Evolutionary conservation across 306 rosid species (phyloP), one percentile per base, ranked within the genome.

Genomic region (Leucaena leucocephala): DNA sequence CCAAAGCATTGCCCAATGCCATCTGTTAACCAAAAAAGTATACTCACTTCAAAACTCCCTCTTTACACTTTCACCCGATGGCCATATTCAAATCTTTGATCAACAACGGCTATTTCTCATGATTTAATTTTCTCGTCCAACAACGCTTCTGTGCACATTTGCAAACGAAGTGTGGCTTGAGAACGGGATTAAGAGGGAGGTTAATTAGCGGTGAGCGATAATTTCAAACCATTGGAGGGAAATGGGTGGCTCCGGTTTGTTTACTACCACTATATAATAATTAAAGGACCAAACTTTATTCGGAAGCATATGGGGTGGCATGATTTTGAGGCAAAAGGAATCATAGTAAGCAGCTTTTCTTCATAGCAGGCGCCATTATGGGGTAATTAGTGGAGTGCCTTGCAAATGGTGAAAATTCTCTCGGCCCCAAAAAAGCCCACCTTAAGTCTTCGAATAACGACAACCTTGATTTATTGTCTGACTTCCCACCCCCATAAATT

Each of bases 291-390:
- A 19, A 62, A 46, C 90, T 93, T 88, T 94, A 92, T 86, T 86
- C 88, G 82, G 80, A 59, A 13, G 80, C 89, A 84, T 76, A 86
- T 83, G 95, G 86, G 43, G 4, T 73, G 38, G 87, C 88, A 74
- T 88, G 93, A 89, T 90, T 94, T 90, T 89, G 90, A 92, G 94
- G 91, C 89, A 92, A 87, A 88, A 72, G 91, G 92, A 89, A 89
- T 89, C 93, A 85, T 42, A 87, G 62, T 59, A 75, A 81, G 82
- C 97, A 92, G 89, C 91, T 80, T 90, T 91, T 83, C 68, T 86
- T 82, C 78, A 40, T 65, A 54, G 82, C 76, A 80, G 82, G 80
- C 57, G 72, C 72, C 89, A 90, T 94, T 85, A 94, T 90, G 86
- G 92, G 86, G 91, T 87, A 94, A 94, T 92, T 90, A 88, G 87